Percentiles rank a stretch among this genome's conserved stretches.
These are phyloP conservation scores for Leccinellum albellum DNA, from an alignment of 768 basidiomycete genomes.

Conservation along the genomic window DNA sequence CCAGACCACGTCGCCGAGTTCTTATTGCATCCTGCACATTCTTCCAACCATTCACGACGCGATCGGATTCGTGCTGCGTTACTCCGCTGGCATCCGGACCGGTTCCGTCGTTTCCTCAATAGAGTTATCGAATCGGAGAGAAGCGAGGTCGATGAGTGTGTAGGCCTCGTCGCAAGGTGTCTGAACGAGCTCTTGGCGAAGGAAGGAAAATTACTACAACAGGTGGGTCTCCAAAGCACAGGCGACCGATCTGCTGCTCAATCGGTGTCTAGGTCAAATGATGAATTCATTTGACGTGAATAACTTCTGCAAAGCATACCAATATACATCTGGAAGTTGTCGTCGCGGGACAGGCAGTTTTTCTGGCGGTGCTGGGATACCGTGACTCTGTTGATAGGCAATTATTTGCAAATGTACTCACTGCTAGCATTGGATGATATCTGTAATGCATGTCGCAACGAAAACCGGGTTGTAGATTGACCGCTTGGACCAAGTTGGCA, in stretches of 20 bases:
- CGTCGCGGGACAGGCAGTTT: constrained; percentile 7
- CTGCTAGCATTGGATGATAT: constrained; percentile 21
- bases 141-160: constrained; percentile 53
- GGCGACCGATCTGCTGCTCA: not conserved
- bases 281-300: constrained; percentile 5
- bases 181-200: constrained; percentile 61
- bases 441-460: constrained; percentile 4
- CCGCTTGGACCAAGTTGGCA: not conserved
- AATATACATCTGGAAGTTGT: not conserved
- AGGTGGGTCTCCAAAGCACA: constrained; percentile 13
- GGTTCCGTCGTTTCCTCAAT: constrained; percentile 56
- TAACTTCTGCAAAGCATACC: not conserved
- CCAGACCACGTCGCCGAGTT: constrained; percentile 54
- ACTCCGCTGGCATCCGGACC: constrained; percentile 79
- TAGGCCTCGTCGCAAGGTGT: constrained; percentile 62
- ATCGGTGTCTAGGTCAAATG: constrained; percentile 14
- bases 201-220: constrained; percentile 22
- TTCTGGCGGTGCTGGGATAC: constrained; percentile 16
- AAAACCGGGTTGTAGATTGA: constrained; percentile 12
- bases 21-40: constrained; percentile 64
- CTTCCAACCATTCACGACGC: constrained; percentile 51
- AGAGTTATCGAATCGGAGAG: constrained; percentile 53
- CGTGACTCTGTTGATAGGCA: constrained; percentile 10
- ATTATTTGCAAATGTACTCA: constrained; percentile 6
- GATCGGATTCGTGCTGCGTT: constrained; percentile 65